These are phyloP conservation scores for Pontederia crassipes DNA, from an alignment of 176 grass and related monocot genomes.

Conservation along the genomic window DNA sequence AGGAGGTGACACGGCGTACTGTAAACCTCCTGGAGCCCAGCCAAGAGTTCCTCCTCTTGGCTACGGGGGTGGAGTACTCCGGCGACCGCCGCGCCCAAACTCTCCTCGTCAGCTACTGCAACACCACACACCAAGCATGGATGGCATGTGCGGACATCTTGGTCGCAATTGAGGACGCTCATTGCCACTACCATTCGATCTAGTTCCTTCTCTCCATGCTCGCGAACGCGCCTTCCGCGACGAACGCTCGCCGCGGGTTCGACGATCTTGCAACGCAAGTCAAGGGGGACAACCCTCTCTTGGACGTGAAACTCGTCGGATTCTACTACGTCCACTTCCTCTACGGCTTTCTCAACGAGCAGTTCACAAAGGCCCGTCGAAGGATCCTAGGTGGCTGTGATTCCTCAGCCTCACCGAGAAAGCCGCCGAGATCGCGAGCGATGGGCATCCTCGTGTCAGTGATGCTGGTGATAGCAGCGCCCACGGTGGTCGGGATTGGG, in stretches of 20 bases:
- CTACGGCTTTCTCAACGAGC: conserved; percentile 26
- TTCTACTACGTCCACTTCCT: conserved; percentile 35
- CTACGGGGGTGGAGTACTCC: too few relatives aligned
- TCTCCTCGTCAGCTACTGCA: conserved; percentile 59
- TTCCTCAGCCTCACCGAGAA: conserved; percentile 19
- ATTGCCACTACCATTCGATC: conserved; percentile 39
- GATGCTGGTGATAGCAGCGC: conserved; percentile 22
- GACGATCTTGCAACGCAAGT: conserved; percentile 29
- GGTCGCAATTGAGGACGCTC: conserved; percentile 30
- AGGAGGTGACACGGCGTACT: too few relatives aligned
- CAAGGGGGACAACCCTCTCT: conserved; percentile 50
- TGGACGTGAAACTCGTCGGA: conserved; percentile 8
- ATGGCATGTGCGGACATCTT: conserved; percentile 49
- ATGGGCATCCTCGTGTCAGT: conserved; percentile 21
- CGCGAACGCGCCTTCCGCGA: background rate
- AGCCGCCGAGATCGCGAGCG: conserved; percentile 16
- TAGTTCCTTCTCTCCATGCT: conserved; percentile 31
- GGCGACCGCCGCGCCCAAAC: background rate
- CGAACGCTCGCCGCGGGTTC: background rate
- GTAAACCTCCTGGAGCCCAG: conserved; percentile 58
- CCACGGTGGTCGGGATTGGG: conserved; percentile 30
- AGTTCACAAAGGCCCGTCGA: conserved; percentile 22
- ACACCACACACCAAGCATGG: conserved; percentile 49
- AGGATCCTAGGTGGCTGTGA: conserved; percentile 14
- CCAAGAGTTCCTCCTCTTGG: conserved; percentile 27